Evolutionary conservation across 129 eudicot genomes (phyloP).

Genomic region (Daucus carota): DNA sequence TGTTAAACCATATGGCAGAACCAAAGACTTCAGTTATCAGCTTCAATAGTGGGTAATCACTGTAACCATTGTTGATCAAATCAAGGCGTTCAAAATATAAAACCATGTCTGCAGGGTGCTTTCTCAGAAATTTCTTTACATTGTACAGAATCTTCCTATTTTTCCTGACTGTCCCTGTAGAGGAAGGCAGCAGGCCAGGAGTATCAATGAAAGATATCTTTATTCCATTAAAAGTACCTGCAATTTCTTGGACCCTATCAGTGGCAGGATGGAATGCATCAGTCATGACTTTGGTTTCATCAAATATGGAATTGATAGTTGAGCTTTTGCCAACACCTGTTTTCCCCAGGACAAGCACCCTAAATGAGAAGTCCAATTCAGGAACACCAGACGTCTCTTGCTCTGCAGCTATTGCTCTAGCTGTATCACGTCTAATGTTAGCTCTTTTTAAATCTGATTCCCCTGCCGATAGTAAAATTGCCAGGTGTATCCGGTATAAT

Average conservation of each 20-base stretch:
- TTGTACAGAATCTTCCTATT: slow-evolving; percentile 62
- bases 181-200: slow-evolving; percentile 76
- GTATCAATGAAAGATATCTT: slow-evolving; percentile 77
- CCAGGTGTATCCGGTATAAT: slow-evolving; percentile 78
- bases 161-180: slow-evolving; percentile 38
- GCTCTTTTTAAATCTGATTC: slow-evolving; percentile 78
- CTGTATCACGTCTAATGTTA: slow-evolving; percentile 50
- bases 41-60: slow-evolving; percentile 75
- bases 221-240: slow-evolving; percentile 58
- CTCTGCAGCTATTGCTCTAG: slow-evolving; percentile 58
- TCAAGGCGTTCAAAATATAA: slow-evolving; percentile 87
- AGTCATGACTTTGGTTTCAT: slow-evolving; percentile 60
- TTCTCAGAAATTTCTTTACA: slow-evolving; percentile 47
- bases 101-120: slow-evolving; percentile 75
- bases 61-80: slow-evolving; percentile 40
- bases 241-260: slow-evolving; percentile 53
- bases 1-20: slow-evolving; percentile 88
- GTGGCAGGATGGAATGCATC: slow-evolving; percentile 82
- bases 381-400: slow-evolving; percentile 58
- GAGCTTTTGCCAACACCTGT: slow-evolving; percentile 97
- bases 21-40: slow-evolving; percentile 78
- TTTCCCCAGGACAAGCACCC: slow-evolving; percentile 72
- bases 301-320: slow-evolving; percentile 81
- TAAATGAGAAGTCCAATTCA: slow-evolving; percentile 60
- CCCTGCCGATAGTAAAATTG: slow-evolving; percentile 73